A percentile compares a stretch with the other conserved stretches of the same genome.
Evolutionary conservation across 257 asterid species (phyloP).

Genomic region (Anisodus acutangulus): DNA sequence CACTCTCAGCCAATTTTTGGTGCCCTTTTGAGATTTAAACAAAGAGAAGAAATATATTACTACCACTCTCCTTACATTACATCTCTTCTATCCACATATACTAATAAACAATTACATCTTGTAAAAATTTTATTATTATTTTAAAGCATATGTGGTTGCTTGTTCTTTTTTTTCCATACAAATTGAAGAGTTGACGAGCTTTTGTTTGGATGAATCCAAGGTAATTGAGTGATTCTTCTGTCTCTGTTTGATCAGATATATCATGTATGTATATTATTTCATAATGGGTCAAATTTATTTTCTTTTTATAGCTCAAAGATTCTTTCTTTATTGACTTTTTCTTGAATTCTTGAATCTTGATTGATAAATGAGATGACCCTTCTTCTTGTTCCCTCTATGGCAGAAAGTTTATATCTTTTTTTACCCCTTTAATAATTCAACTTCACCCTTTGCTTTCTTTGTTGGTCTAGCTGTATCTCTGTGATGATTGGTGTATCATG

Average conservation of each 20-base stretch:
- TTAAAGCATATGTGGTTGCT: not conserved
- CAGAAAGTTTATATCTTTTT: not conserved
- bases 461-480: not conserved
- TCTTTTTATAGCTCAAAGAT: not conserved
- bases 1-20: not conserved
- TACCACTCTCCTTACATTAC: no score
- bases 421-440: not conserved
- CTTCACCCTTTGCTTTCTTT: not conserved
- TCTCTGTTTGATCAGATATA: not conserved
- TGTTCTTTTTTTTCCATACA: not conserved
- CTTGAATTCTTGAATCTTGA: not conserved
- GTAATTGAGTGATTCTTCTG: slow-evolving; percentile 13
- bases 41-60: not conserved
- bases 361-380: slow-evolving; percentile 12
- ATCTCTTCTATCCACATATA: not conserved
- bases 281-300: slow-evolving; percentile 20
- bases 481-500: not conserved
- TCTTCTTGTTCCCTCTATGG: not conserved
- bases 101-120: not conserved
- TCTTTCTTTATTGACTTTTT: not conserved
- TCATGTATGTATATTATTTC: slow-evolving; percentile 14
- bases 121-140: not conserved
- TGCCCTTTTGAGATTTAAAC: not conserved
- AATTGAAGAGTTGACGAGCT: slow-evolving; percentile 22
- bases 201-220: slow-evolving; percentile 22